Conservation (phyloP, 495 filamentous ascomycete species). For the Hypoxylon cercidicola region DNA sequence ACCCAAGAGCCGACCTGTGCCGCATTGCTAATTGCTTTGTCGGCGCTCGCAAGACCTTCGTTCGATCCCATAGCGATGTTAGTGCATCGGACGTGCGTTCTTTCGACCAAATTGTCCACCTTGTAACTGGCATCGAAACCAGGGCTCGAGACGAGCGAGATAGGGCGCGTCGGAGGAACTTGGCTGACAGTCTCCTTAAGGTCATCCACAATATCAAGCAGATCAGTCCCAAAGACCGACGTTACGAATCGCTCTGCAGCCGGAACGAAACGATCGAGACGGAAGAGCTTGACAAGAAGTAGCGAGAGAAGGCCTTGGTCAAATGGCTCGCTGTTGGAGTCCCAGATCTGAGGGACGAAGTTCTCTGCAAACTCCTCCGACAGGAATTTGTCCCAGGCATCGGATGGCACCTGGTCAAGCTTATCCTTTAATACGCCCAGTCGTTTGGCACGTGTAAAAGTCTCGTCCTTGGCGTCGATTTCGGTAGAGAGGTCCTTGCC, state of each 20-base stretch:
- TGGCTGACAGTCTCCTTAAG: constrained; percentile 85
- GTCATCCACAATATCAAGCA: constrained; percentile 85
- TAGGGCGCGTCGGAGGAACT: constrained; percentile 83
- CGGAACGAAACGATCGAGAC: constrained; percentile 93
- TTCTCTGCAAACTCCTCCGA: constrained; percentile 89
- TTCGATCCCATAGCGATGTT: constrained; percentile 99
- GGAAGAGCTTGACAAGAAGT: constrained; percentile 91
- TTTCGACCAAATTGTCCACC: constrained; percentile 92
- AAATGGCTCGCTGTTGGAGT: constrained; percentile 66
- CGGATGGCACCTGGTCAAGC: constrained; percentile 66
- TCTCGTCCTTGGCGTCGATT: constrained; percentile 70
- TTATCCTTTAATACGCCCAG: constrained; percentile 79
- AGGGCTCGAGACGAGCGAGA: constrained; percentile 91
- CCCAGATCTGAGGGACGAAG: constrained; percentile 81
- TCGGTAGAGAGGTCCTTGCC: constrained; percentile 82
- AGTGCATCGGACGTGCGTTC: constrained; percentile 80
- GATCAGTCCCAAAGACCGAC: constrained; percentile 85
- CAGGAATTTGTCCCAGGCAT: constrained; percentile 83
- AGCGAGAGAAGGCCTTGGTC: constrained; percentile 86
- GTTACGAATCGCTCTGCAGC: constrained; percentile 88
- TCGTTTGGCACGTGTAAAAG: constrained; percentile 72
- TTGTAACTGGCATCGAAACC: constrained; percentile 99
- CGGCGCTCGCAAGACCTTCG: constrained; percentile 88
- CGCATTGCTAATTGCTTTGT: constrained; percentile 94
- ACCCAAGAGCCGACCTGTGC: constrained; percentile 96